Percentiles rank a stretch among this genome's conserved stretches.
Evolutionary conservation across 257 asterid species (phyloP).

Genomic region (Salvia splendens): DNA sequence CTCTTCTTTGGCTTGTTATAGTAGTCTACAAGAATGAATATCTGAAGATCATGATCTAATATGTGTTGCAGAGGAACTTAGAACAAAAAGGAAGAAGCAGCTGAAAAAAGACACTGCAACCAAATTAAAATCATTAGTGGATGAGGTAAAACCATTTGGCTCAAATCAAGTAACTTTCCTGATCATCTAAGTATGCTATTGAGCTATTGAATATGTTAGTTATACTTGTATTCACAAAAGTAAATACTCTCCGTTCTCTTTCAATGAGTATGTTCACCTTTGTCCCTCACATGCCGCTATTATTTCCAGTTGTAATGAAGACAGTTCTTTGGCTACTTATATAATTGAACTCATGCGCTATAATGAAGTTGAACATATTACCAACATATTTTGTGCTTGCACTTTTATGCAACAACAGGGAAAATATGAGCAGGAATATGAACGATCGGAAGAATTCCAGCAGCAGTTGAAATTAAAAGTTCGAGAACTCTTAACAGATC

Average conservation of each 20-base stretch:
- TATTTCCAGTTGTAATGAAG: constrained; percentile 10
- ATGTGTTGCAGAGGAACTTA: constrained; percentile 78
- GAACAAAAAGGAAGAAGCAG: constrained; percentile 89
- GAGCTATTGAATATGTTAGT: constrained; percentile 14
- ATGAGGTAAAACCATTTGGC: constrained; percentile 56
- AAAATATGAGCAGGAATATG: constrained; percentile 84
- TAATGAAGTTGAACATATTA: no score
- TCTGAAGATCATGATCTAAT: constrained; percentile 29
- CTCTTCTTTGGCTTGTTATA: no score
- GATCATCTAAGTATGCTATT: constrained; percentile 2
- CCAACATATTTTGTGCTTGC: neutral
- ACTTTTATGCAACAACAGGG: constrained; percentile 55
- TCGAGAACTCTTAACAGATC: constrained; percentile 93
- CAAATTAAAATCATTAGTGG: constrained; percentile 80
- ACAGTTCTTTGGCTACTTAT: neutral
- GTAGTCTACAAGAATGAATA: constrained; percentile 11
- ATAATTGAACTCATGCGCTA: no score
- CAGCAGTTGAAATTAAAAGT: constrained; percentile 88
- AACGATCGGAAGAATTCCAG: constrained; percentile 79
- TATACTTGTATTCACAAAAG: neutral
- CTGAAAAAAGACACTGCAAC: constrained; percentile 83
- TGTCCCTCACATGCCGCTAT: no score
- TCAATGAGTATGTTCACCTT: no score
- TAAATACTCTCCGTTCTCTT: neutral
- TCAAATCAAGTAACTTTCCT: neutral